Percentiles rank a stretch among this genome's conserved stretches.
phyloP scores from a whole-genome alignment of 176 grass and related monocot genomes.

The Dactylis glomerata region DNA sequence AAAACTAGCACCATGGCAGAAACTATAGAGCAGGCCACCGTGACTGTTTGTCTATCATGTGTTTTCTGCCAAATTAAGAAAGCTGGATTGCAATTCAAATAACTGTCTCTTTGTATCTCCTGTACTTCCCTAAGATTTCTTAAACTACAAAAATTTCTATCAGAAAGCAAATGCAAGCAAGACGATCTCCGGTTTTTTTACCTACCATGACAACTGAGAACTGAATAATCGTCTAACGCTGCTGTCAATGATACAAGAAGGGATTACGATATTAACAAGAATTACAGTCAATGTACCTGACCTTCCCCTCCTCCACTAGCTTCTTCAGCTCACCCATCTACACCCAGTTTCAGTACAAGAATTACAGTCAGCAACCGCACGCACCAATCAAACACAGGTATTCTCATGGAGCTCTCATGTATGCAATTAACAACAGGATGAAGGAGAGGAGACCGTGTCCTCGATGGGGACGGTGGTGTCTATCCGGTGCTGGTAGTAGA shows the following conservation, averaged over 20 bases:
- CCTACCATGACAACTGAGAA: not conserved
- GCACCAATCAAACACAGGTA: not conserved
- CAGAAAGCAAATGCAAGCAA: not conserved
- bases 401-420: too few relatives aligned
- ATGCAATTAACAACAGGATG: not conserved
- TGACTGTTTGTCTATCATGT: not conserved
- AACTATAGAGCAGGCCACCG: not conserved
- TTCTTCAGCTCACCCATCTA: conserved; percentile 79
- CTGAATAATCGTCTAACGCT: not conserved
- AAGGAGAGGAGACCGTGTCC: conserved; percentile 42
- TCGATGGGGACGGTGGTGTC: conserved; percentile 51
- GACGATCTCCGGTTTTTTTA: not conserved
- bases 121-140: not conserved
- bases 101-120: not conserved
- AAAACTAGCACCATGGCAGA: not conserved
- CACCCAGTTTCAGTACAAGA: not conserved
- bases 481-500: conserved; percentile 64
- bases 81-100: not conserved
- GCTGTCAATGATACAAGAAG: not conserved
- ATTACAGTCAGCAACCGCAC: not conserved
- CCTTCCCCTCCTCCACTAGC: conserved; percentile 74
- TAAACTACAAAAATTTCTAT: not conserved
- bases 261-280: conserved; percentile 34
- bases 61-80: not conserved
- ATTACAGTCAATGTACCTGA: conserved; percentile 75